Evolutionary conservation across 106 monocot species (phyloP), one percentile per base, ranked within the genome.

Genomic region (Triglochin maritima): DNA sequence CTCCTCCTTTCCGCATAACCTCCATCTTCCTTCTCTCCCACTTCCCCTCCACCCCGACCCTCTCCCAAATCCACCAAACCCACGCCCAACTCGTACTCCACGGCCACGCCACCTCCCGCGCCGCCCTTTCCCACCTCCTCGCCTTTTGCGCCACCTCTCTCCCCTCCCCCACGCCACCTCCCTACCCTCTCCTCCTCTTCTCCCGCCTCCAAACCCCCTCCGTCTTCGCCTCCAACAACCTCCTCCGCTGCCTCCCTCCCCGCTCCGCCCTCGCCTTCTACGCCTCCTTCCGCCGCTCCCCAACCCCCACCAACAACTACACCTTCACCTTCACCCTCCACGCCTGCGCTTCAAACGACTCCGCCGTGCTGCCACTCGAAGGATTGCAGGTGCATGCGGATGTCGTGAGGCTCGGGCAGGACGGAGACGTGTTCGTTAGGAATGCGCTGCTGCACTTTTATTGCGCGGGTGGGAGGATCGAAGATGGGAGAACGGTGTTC

Each of bases 301-400:
- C 57, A 29, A 63, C 84, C 6, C 84, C 79, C 2, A 81, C 76
- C 60, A 89, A 89, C 70, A 82, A 85, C 56, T 83, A 73, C 75
- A 83, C 89, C 10, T 89, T 76, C 80, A 78, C 89, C 7, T 78
- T 89, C 64, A 70, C 85, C 46, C 70, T 89, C 54, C 75, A 79
- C 3, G 79, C 84, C n/a, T 82, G 75, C 77, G 62, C 61, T 70
- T 41, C 46, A 10, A 64, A 55, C 10, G 69, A 60, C 3, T 56
- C 76, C 2, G 47, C 67, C 12, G 4, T 62, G 29, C 17, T 53
- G 46, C 7, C 6, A 29, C 29, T 29, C 41, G 73, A 73, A 47
- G 89, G 89, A 7, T 12, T 64, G 52, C 82, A 81, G 75, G 71
- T 88, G 42, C 88, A 88, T 17, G 75, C 69, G 50, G 77, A 80